These are phyloP conservation scores for Dillenia suffruticosa DNA, from an alignment of 164 flowering plant genomes.

Conservation along the genomic window DNA sequence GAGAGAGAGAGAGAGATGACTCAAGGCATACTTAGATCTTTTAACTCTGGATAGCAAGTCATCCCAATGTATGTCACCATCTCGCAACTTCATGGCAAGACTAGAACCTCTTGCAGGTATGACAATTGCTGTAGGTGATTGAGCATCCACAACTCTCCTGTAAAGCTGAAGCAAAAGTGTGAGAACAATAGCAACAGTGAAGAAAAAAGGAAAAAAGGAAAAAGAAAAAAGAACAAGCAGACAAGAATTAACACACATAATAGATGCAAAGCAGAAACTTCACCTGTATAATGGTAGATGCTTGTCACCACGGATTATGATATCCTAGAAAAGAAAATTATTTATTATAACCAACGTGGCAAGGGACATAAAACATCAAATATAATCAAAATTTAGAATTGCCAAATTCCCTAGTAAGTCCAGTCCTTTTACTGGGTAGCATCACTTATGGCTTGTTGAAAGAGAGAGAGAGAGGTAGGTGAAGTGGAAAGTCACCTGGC, in stretches of 20 bases:
- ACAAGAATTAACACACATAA: background rate
- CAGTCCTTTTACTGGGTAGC: too few relatives aligned
- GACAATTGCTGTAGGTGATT: conserved; percentile 76
- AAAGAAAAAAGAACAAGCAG: background rate
- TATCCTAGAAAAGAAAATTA: conserved; percentile 42
- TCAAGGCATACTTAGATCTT: conserved; percentile 38
- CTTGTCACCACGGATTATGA: conserved; percentile 75
- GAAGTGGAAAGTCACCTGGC: too few relatives aligned
- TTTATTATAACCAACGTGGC: too few relatives aligned
- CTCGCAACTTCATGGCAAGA: conserved; percentile 46
- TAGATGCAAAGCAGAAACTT: conserved; percentile 8
- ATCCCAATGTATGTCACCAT: conserved; percentile 69
- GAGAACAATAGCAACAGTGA: conserved; percentile 10
- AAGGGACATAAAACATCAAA: too few relatives aligned
- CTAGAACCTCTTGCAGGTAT: conserved; percentile 52
- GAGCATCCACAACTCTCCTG: conserved; percentile 89
- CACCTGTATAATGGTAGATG: conserved; percentile 83
- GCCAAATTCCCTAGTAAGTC: too few relatives aligned
- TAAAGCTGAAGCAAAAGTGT: conserved; percentile 20
- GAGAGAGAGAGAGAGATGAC: too few relatives aligned
- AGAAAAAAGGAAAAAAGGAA: background rate
- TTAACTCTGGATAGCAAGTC: conserved; percentile 59
- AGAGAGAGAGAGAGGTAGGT: too few relatives aligned
- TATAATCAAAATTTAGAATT: too few relatives aligned
- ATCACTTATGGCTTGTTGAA: too few relatives aligned